These are phyloP conservation scores for Xylariaceae sp. DNA, from an alignment of 2,329 filamentous ascomycete genomes.

Conservation along the genomic window DNA sequence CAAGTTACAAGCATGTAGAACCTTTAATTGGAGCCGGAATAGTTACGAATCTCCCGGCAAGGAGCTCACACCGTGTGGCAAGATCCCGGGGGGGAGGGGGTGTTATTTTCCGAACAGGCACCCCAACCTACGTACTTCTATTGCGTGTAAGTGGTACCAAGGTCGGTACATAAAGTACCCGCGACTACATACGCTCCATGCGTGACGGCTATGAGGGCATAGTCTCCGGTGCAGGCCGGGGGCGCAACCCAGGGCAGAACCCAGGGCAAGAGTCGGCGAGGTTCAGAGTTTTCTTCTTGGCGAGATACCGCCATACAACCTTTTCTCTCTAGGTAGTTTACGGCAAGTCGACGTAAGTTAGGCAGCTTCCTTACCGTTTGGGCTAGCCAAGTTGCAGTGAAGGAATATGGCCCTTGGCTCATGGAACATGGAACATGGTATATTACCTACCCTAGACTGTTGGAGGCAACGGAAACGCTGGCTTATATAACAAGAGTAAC, in stretches of 20 bases:
- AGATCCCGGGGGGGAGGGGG: slow-evolving; percentile 4
- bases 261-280: slow-evolving; percentile 21
- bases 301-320: background rate
- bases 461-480: background rate
- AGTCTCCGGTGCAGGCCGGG: background rate
- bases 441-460: no score
- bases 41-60: slow-evolving; percentile 10
- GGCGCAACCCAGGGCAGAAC: slow-evolving; percentile 12
- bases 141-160: background rate
- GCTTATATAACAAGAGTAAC: no score
- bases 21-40: slow-evolving; percentile 15
- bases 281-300: background rate
- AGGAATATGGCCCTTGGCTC: background rate
- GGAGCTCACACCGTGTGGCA: slow-evolving; percentile 20
- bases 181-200: slow-evolving; percentile 5
- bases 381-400: background rate
- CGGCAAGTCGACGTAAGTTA: background rate
- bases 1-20: background rate
- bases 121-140: slow-evolving; percentile 4
- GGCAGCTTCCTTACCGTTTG: background rate
- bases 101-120: slow-evolving; percentile 15
- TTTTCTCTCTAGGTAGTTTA: background rate
- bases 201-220: background rate
- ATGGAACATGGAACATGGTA: background rate
- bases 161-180: background rate